Evolutionary conservation across 140 eudicot genomes (phyloP).

Genomic region (Flaveria floridana): DNA sequence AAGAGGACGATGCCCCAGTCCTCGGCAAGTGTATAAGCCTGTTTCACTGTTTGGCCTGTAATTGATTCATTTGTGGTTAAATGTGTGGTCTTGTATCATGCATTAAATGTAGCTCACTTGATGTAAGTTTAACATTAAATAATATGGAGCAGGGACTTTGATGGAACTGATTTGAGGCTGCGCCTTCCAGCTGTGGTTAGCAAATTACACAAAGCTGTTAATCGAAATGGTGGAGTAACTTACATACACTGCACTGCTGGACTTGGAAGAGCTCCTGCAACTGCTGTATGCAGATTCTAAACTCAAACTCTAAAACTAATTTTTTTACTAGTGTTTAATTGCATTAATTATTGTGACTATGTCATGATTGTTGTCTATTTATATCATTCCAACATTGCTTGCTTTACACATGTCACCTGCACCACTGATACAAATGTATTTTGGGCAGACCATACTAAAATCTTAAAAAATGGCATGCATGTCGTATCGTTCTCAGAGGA

Average conservation of each 20-base stretch:
- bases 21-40: not conserved
- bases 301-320: not conserved
- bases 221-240: conserved; percentile 78
- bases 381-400: conserved; percentile 1
- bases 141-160: conserved; percentile 77
- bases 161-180: conserved; percentile 78
- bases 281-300: conserved; percentile 61
- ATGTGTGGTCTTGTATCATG: conserved; percentile 19
- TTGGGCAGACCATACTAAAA: conserved; percentile 16
- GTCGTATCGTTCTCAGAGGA: not conserved
- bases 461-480: not conserved
- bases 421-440: not conserved
- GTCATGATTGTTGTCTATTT: not conserved
- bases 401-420: conserved; percentile 18
- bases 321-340: not conserved
- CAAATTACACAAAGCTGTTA: conserved; percentile 73
- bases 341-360: not conserved
- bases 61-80: not conserved
- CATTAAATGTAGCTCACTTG: conserved; percentile 1
- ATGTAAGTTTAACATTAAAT: conserved; percentile 14
- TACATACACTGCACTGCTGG: conserved; percentile 98
- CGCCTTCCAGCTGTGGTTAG: conserved; percentile 96
- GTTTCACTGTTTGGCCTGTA: conserved; percentile 16
- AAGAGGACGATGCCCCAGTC: no score
- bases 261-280: conserved; percentile 98